These are phyloP conservation scores for Aegilops speltoides DNA, from an alignment of 176 grass and related monocot species.

Conservation along the genomic window DNA sequence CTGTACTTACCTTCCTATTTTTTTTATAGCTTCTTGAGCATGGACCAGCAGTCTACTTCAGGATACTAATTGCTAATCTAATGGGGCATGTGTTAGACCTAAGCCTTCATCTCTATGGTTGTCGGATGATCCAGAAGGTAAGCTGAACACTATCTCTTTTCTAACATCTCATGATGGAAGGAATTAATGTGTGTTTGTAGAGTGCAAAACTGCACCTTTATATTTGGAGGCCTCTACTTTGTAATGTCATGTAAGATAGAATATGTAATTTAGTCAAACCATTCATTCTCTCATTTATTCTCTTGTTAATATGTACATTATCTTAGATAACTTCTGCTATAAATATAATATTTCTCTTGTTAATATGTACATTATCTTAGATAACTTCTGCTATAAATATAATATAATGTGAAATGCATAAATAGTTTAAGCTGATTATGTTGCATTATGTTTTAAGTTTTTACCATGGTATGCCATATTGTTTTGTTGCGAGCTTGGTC, in stretches of 20 bases:
- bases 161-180: neutral
- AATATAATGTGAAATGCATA: neutral
- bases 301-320: neutral
- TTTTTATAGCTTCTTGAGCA: constrained; percentile 53
- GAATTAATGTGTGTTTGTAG: neutral
- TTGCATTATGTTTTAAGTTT: neutral
- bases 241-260: no score
- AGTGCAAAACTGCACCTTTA: neutral
- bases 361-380: neutral
- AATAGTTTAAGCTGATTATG: neutral
- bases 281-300: no score
- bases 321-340: neutral
- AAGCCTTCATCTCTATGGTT: constrained; percentile 39
- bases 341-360: neutral
- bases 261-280: no score
- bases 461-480: neutral
- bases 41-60: constrained; percentile 27
- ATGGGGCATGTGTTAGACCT: constrained; percentile 32
- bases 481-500: neutral
- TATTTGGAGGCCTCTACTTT: no score
- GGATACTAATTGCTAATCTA: constrained; percentile 35
- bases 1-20: neutral
- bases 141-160: neutral
- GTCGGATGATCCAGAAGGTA: constrained; percentile 60
- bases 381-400: neutral